A percentile compares a stretch with the other conserved stretches of the same genome.
Conservation (phyloP, 2,329 filamentous ascomycete species). For the Monosporascus sp. region DNA sequence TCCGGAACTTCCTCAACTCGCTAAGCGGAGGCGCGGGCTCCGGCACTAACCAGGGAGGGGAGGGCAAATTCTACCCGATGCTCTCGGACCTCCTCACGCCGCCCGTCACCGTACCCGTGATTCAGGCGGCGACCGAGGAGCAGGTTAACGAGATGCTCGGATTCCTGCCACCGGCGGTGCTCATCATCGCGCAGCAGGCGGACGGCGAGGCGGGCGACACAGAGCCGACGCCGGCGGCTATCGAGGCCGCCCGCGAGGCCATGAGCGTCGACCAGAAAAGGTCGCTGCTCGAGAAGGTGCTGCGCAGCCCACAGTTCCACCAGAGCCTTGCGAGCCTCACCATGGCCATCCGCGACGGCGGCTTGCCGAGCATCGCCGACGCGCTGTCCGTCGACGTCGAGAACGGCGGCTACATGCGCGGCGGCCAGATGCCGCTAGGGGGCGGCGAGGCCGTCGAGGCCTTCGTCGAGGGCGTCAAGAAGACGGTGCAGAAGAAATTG, state of each 20-base stretch:
- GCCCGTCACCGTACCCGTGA: slow-evolving; percentile 69
- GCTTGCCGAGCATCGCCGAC: slow-evolving; percentile 82
- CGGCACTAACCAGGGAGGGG: slow-evolving; percentile 32
- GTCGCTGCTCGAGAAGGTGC: slow-evolving; percentile 70
- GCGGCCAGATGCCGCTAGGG: slow-evolving; percentile 77
- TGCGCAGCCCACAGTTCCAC: slow-evolving; percentile 84
- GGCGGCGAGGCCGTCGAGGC: slow-evolving; percentile 85
- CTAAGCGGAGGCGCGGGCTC: slow-evolving; percentile 53
- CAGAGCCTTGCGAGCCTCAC: slow-evolving; percentile 84
- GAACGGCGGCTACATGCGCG: slow-evolving; percentile 76
- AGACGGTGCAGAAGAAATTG: slow-evolving; percentile 59
- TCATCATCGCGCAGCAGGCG: slow-evolving; percentile 69
- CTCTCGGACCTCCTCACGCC: slow-evolving; percentile 81
- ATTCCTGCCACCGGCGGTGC: slow-evolving; percentile 71
- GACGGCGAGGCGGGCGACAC: slow-evolving; percentile 50
- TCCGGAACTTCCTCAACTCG: slow-evolving; percentile 85
- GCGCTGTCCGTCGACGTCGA: slow-evolving; percentile 75
- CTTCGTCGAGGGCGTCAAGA: slow-evolving; percentile 85
- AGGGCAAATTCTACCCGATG: slow-evolving; percentile 70
- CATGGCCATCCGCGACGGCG: slow-evolving; percentile 82
- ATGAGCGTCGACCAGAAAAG: slow-evolving; percentile 75
- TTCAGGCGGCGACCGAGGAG: slow-evolving; percentile 59
- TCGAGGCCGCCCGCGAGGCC: slow-evolving; percentile 68
- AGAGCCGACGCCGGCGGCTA: slow-evolving; percentile 63
- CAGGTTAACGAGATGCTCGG: slow-evolving; percentile 70